Evolutionary conservation across 2,329 filamentous ascomycete species (phyloP).

Genomic region (Colletotrichum tropicale): DNA sequence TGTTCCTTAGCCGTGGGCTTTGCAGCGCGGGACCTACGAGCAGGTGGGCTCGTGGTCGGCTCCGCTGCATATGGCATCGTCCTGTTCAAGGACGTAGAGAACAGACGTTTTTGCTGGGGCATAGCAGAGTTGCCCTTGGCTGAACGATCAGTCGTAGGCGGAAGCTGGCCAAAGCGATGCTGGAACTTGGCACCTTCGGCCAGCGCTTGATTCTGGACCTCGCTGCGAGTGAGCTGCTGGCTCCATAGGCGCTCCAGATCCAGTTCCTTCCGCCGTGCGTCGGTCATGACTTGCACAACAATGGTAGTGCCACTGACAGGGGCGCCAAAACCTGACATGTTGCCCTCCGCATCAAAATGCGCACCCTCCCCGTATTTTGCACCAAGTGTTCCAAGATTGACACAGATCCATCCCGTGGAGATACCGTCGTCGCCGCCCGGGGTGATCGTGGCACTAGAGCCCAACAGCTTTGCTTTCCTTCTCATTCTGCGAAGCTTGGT

Average conservation of each 20-base stretch:
- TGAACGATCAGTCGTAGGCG: neutral
- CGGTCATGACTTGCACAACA: conserved; percentile 63
- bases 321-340: conserved; percentile 79
- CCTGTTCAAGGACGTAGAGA: conserved; percentile 34
- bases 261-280: conserved; percentile 55
- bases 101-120: conserved; percentile 36
- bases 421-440: conserved; percentile 80
- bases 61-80: conserved; percentile 12
- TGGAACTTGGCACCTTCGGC: conserved; percentile 27
- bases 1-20: neutral
- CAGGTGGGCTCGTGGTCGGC: neutral
- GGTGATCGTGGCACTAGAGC: conserved; percentile 68
- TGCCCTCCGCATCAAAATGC: conserved; percentile 52
- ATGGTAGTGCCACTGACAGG: conserved; percentile 53
- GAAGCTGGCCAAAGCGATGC: conserved; percentile 14
- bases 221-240: conserved; percentile 39
- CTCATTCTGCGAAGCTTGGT: conserved; percentile 82
- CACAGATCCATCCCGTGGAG: conserved; percentile 93
- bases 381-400: conserved; percentile 79
- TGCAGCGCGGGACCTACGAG: neutral
- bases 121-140: neutral
- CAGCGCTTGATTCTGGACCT: conserved; percentile 2
- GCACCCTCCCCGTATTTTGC: conserved; percentile 51
- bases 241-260: conserved; percentile 59
- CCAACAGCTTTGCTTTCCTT: conserved; percentile 81